A percentile compares a stretch with the other conserved stretches of the same genome.
phyloP scores from a whole-genome alignment of 192 early-diverging fungal genomes.

The Coemansia sp. region DNA sequence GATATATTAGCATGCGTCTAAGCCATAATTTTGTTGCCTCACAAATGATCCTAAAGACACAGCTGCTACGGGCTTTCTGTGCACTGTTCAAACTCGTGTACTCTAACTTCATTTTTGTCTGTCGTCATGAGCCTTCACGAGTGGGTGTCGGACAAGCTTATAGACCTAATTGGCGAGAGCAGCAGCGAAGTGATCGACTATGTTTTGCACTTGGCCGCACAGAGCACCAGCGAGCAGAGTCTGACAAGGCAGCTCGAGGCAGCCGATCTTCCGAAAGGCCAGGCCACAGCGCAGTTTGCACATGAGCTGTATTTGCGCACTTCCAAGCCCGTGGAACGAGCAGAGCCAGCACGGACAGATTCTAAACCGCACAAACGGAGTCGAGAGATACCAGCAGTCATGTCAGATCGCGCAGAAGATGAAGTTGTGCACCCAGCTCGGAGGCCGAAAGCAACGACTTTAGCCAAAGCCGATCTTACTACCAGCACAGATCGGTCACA shows the following conservation, averaged over 20 bases:
- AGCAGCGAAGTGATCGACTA: conserved; percentile 45
- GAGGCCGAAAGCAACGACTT: neutral
- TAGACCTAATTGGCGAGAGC: conserved; percentile 42
- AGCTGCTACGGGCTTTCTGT: too few species aligned
- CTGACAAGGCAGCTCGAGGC: conserved; percentile 55
- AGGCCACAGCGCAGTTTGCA: conserved; percentile 58
- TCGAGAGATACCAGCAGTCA: neutral
- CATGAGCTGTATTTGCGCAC: conserved; percentile 59
- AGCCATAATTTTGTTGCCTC: too few species aligned
- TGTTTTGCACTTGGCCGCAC: conserved; percentile 31
- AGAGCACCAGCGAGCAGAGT: conserved; percentile 22
- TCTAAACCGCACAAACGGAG: neutral
- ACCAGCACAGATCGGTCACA: neutral
- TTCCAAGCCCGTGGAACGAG: conserved; percentile 27
- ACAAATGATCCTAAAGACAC: too few species aligned
- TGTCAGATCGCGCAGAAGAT: neutral
- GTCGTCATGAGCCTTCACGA: conserved; percentile 30
- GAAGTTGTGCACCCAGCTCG: neutral
- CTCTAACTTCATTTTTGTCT: neutral
- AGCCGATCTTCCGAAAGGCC: conserved; percentile 60
- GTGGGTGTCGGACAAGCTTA: conserved; percentile 46
- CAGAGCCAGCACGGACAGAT: neutral
- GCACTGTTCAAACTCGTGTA: neutral
- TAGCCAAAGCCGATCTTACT: neutral
- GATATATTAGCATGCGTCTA: too few species aligned